phyloP scores from a whole-genome alignment of 495 filamentous ascomycete species.

The Penicillium cinerascens region DNA sequence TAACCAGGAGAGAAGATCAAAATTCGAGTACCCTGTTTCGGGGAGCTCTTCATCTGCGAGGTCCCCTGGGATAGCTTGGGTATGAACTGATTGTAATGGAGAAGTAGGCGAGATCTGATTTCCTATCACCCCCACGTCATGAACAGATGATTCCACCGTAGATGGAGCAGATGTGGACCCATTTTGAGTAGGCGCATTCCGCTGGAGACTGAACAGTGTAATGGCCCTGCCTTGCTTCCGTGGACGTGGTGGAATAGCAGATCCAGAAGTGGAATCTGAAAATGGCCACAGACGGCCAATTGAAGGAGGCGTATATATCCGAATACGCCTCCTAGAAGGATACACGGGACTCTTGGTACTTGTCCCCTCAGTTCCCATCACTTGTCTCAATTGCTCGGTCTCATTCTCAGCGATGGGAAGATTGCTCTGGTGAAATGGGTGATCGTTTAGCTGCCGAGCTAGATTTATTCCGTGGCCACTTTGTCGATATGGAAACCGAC shows the following conservation, averaged over 20 bases:
- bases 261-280: background rate
- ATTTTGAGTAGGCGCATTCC: slow-evolving; percentile 4
- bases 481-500: slow-evolving; percentile 35
- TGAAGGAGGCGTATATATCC: background rate
- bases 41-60: background rate
- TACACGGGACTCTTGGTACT: background rate
- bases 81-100: background rate
- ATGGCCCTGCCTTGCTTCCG: slow-evolving; percentile 1
- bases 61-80: background rate
- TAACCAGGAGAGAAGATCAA: slow-evolving; percentile 8
- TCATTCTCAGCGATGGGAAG: slow-evolving; percentile 19
- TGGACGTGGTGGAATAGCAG: background rate
- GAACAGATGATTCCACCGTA: background rate
- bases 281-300: slow-evolving; percentile 1
- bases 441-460: slow-evolving; percentile 26
- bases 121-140: background rate
- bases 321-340: background rate
- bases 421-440: slow-evolving; percentile 33
- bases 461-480: slow-evolving; percentile 37
- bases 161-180: slow-evolving; percentile 1
- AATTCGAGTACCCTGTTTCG: background rate
- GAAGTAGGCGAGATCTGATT: background rate
- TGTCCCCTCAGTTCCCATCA: background rate
- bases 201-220: slow-evolving; percentile 3
- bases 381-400: background rate